Evolutionary conservation across 2,329 filamentous ascomycete genomes (phyloP), one percentile per base, ranked within the genome.

Genomic region (Paecilomyces fulvus): DNA sequence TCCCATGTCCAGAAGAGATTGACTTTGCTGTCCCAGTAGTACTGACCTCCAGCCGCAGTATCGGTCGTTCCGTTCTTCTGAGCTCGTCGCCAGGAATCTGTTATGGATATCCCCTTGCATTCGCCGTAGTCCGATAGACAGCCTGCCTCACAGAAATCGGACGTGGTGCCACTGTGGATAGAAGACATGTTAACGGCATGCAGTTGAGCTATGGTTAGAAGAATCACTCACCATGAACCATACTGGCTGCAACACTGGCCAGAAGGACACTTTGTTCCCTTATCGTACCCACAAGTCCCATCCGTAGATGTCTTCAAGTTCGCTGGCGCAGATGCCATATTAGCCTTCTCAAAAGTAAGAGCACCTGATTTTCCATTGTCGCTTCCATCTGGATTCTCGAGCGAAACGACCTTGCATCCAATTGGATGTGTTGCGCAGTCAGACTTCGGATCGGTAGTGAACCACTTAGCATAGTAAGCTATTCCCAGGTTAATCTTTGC

Each of bases 1-100:
- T 91, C 88, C 76, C 85, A 90, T 0, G 85, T 85, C 88, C 88
- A 91, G 80, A 87, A 91, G 30, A 86, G 67, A 55, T 79, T 72
- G 61, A 82, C 76, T 3, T 73, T 60, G 0, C 67, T 58, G 64
- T 91, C 88, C 77, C 82, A 88, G 70, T 83, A 90, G 67, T 86
- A 89, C 66, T 84, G 80, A 0, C 86, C 88, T 20, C 86, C 87
- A 1, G 74, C 70, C 1, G 72, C 61, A 1, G 78, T 69, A 60
- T 90, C 87, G 30, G 83, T 83, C 51, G 67, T 66, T 0, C 84
- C 85, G 9, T 79, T 60, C 0, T 70, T 63, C 52, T 76, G 66
- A 0, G 88, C 86, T 12, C 75, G 77, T 14, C 73, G 68, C 65
- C 87, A 90, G 0, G 84, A 88, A 1, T 67, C 72, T 1, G 69